Base-by-base conservation (phyloP, 305 asterid genomes). In the Coffea humblotiana region DNA sequence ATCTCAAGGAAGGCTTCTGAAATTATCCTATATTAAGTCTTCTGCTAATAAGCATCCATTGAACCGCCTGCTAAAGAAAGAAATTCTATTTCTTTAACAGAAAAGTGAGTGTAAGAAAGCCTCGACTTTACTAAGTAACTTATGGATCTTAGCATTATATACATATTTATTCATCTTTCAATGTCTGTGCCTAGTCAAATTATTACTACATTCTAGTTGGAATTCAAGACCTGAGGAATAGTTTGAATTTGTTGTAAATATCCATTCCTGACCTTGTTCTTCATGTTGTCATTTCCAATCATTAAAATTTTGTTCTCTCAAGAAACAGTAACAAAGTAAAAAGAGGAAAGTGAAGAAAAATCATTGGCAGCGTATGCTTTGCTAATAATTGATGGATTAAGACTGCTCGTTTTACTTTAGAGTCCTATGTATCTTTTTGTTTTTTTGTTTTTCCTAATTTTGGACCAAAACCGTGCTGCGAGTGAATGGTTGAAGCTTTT, bases 401-500 rank as follows among this genome's bases (percentile, higher is more conserved):
- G 67, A 69, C 54, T 4, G 56, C 76, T 48, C 19, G 40, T 45
- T 77, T 71, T 51, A 8, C 58, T 79, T 72, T 79, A 0, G 15
- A 37, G 16, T 47, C 32, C 19, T 5, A 60, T 60, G 65, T 21
- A 21, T 60, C 65, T 60, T 23, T 49, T 3, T 0, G 12, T 15
- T 0, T 67, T 29, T 66, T 71, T 6, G n/a, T 1, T 67, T 37
- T 66, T 65, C 74, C 51, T 47, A 77, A 76, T 71, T 83, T 76
- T 35, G 77, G 27, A 68, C 54, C 14, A 1, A 11, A 35, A 10
- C 23, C 11, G 56, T 37, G 35, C 32, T 45, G 40, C 23, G 48
- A 40, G 52, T 11, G 76, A 67, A 85, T 82, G 88, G 82, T 84
- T 84, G 79, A 71, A 77, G 32, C 80, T 79, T 82, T 76, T 71